A percentile compares a stretch with the other conserved stretches of the same genome.
Evolutionary conservation across 2,329 filamentous ascomycete species (phyloP).

Genomic region (Diaporthe sp.): DNA sequence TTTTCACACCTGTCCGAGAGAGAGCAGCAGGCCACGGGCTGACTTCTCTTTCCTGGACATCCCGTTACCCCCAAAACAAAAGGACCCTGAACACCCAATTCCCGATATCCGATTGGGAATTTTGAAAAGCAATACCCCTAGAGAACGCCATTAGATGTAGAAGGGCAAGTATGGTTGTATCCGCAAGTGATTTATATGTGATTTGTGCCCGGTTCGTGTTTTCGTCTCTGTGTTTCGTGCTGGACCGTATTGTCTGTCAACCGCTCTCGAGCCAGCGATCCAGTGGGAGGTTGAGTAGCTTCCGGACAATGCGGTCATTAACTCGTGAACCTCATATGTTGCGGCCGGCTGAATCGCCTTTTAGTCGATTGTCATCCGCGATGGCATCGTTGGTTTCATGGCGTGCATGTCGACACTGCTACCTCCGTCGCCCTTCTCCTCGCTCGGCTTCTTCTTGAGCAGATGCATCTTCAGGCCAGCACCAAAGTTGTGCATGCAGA

Average conservation of each 20-base stretch:
- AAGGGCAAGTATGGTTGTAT: constrained; percentile 16
- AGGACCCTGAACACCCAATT: constrained; percentile 26
- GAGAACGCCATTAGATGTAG: constrained; percentile 33
- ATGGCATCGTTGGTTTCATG: constrained; percentile 64
- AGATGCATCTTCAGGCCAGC: constrained; percentile 91
- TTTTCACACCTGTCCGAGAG: constrained; percentile 10
- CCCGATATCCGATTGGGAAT: constrained; percentile 24
- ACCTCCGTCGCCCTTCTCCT: constrained; percentile 66
- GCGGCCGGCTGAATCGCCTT: constrained; percentile 34
- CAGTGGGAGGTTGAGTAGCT: constrained; percentile 27
- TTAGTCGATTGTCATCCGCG: constrained; percentile 72
- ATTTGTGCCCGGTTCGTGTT: constrained; percentile 32
- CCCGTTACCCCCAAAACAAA: constrained; percentile 15
- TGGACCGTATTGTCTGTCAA: constrained; percentile 31
- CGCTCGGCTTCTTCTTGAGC: constrained; percentile 59
- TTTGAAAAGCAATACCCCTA: constrained; percentile 6
- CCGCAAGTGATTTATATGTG: constrained; percentile 24
- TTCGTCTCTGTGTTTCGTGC: constrained; percentile 34
- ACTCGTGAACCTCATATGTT: constrained; percentile 26
- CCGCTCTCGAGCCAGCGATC: constrained; percentile 21
- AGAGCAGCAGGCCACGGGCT: constrained; percentile 18
- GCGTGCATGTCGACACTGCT: constrained; percentile 65
- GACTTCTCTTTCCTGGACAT: constrained; percentile 14
- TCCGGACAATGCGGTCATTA: constrained; percentile 32
- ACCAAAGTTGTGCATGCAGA: constrained; percentile 92